Base-by-base conservation (phyloP, 371 early-diverging fungal genomes). In the Mortierella sp. region DNA sequence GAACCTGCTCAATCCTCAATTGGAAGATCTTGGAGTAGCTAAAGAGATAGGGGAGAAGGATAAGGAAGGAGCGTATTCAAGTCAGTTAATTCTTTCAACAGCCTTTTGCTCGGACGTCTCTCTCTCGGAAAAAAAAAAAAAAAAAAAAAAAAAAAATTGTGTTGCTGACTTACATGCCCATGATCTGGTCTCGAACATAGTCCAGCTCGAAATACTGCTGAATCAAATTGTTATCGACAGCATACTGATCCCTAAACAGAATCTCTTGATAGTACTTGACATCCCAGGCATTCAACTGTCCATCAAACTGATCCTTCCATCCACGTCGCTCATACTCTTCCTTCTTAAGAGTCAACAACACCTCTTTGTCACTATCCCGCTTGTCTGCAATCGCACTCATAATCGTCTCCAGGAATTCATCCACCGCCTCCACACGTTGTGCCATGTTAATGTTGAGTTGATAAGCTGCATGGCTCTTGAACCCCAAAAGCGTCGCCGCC, bases 391-490 rank as follows among this genome's bases (percentile, higher is more conserved):
- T 85, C 37, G 85, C 84, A 16, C 57, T 57, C 23, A 83, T 82
- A 70, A 96, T 84, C 37, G 91, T 90, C 14, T 86, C 69, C 71
- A 95, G 82, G 81, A 96, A 95, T 76, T 84, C 76, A 21, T 85
- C 69, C 18, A 95, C 95, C 1, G 81, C 82, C 51, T 86, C 85
- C 2, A 92, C 90, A 3, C 79, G 81, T 82, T 96, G 94, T 60
- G 97, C 96, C 96, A 96, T 96, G 80, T 91, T 92, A 51, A 88
- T 85, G 69, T 95, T 94, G 14, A 96, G 83, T 14, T 86, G 84
- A 74, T 82, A 95, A 23, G 84, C 89, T 14, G 94, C 93, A 80
- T 95, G 95, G 43, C 84, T 88, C 62, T 82, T 75, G 83, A 92
- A 96, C 0, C 95, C 95, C 30, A 95, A 73, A 58, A 96, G 75